Conservation (phyloP, 2,329 filamentous ascomycete genomes). For the Fusarium duplospermum region DNA sequence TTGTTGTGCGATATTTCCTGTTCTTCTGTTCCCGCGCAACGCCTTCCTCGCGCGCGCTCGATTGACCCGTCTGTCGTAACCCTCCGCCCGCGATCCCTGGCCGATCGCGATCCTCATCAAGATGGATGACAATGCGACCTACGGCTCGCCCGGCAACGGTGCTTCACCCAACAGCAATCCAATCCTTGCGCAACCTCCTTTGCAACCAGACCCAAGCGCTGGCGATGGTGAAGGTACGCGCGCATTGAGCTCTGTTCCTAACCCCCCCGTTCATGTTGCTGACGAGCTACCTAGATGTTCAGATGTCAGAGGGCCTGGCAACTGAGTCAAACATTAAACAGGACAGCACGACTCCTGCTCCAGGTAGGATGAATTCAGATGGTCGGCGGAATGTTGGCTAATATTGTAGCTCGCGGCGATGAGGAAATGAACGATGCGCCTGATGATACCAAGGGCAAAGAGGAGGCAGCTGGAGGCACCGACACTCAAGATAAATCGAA, state of each 20-base stretch:
- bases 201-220: conserved; percentile 57
- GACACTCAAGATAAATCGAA: conserved; percentile 77
- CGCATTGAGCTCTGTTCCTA: conserved; percentile 1
- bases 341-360: conserved; percentile 69
- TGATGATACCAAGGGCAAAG: conserved; percentile 62
- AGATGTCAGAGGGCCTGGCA: conserved; percentile 67
- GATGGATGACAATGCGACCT: conserved; percentile 71
- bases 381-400: conserved; percentile 66
- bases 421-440: conserved; percentile 82
- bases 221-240: conserved; percentile 60
- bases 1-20: conserved; percentile 7
- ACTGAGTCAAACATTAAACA: conserved; percentile 67
- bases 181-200: conserved; percentile 65
- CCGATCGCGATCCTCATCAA: conserved; percentile 39
- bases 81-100: conserved; percentile 15
- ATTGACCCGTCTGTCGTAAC: conserved; percentile 29
- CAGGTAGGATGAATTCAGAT: conserved; percentile 56
- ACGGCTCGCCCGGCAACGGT: conserved; percentile 67
- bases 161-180: conserved; percentile 68
- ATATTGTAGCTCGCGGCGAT: conserved; percentile 74
- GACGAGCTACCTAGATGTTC: conserved; percentile 63
- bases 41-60: conserved; percentile 17
- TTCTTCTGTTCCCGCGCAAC: conserved; percentile 21
- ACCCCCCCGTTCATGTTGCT: conserved; percentile 15
- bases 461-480: conserved; percentile 61